Evolutionary conservation across 495 filamentous ascomycete species (phyloP), one percentile per base, ranked within the genome.

Genomic region (Pyrenopolyporus hunteri): DNA sequence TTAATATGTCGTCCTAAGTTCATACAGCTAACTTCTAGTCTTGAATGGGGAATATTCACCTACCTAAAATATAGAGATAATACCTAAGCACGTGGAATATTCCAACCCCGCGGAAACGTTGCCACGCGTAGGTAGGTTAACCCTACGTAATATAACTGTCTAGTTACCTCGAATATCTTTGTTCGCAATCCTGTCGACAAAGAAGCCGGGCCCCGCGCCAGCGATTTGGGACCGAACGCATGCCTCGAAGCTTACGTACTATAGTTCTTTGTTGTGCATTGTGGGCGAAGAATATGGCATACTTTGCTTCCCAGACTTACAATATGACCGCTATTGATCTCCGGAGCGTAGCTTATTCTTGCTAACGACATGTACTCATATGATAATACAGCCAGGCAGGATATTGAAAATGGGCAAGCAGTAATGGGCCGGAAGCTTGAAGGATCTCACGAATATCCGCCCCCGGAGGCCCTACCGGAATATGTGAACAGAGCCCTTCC

Each of bases 401-500:
- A 40, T 9, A 29, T 17, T 14, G 40, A 22, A 17, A 43, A 26
- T 2, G 49, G 6, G 11, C 50, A 22, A 37, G 17, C 7, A 37
- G 28, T 11, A 7, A 43, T 44, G 11, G 29, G 8, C 22, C 32
- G 32, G 39, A 31, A 13, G 0, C 14, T 28, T 7, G 51, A 45
- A 47, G 36, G 16, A 10, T 1, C 22, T 0, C 57, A 22, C n/a
- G 39, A 53, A 11, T 66, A 43, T 33, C 52, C 63, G 20, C 63
- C 63, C 5, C 63, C 63, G 33, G 14, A 16, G 9, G 63, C 46
- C 1, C 17, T 66, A 26, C 52, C 63, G 9, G 52, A 52, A 1
- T 66, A 66, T 16, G 46, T 66, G 7, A 60, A 66, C 23, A 52
- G 49, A 25, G 63, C 63, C 19, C 63, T 66, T 17, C 63, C 63